Evolutionary conservation across 129 eudicot species (phyloP).

Genomic region (Lactuca sativa): DNA sequence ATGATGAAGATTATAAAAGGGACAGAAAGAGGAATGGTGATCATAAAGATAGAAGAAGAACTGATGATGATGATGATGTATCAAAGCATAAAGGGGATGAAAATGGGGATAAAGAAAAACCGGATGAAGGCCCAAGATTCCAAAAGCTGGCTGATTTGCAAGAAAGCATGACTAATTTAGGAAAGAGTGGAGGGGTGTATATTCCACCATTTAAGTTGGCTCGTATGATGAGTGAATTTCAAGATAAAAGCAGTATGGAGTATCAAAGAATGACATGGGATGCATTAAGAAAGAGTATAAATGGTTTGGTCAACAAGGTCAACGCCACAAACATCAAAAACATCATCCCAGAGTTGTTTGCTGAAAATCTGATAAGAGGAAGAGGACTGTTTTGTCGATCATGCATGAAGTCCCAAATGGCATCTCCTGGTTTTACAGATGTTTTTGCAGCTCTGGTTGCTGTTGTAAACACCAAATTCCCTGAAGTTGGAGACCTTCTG

Average conservation of each 20-base stretch:
- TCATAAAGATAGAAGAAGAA: conserved; percentile 10
- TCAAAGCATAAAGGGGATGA: not conserved
- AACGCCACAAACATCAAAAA: conserved; percentile 78
- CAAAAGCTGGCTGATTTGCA: conserved; percentile 36
- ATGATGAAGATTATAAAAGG: conserved; percentile 35
- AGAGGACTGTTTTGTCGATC: conserved; percentile 89
- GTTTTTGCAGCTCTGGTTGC: conserved; percentile 94
- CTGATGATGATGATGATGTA: conserved; percentile 10
- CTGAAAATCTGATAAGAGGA: conserved; percentile 86
- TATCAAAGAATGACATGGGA: conserved; percentile 97
- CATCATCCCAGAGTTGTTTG: conserved; percentile 78
- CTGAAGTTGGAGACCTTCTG: conserved; percentile 86
- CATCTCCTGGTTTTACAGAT: conserved; percentile 91
- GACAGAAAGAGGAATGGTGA: conserved; percentile 19
- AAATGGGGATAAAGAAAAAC: conserved; percentile 23
- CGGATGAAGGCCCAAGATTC: conserved; percentile 40
- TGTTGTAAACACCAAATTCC: conserved; percentile 88
- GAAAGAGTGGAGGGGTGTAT: conserved; percentile 90
- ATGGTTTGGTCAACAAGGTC: conserved; percentile 90
- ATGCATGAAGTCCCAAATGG: conserved; percentile 98
- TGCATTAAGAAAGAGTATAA: conserved; percentile 88
- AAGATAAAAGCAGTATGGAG: conserved; percentile 81
- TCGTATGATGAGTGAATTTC: conserved; percentile 74
- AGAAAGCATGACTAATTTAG: conserved; percentile 50
- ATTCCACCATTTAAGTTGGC: conserved; percentile 91